Evolutionary conservation across 2,329 filamentous ascomycete species (phyloP), one percentile per base, ranked within the genome.

Genomic region (Chaetomiaceae sp.): DNA sequence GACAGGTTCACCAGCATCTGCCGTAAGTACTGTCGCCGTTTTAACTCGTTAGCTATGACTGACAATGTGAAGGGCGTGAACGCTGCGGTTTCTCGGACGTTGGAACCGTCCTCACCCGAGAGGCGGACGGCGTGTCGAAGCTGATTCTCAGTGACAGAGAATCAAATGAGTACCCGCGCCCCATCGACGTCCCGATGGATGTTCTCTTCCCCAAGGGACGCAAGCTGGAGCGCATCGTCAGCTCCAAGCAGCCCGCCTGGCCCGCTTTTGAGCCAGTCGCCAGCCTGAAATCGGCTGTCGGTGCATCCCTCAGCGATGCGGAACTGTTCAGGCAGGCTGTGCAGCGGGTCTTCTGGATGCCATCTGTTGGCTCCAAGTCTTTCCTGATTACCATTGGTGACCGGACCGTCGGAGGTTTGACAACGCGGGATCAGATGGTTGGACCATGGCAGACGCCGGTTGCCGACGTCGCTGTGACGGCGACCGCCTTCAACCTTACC

Each of bases 311-410:
- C 30, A 69, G 69, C 47, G 73, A 78, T n/a, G 64, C 68, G 1
- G 83, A 72, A 4, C 60, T 79, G 26, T 60, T 81, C 24, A 67
- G 64, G 20, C 71, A 90, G 65, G 89, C 91, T 14, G 79, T 88
- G 1, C 81, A 88, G 57, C 75, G 88, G 51, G 88, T 97, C 3
- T 81, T 97, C 45, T 80, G 81, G 40, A 74, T 97, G 42, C 91
- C 93, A 17, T 79, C 90, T 1, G 93, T 97, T 18, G 91, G 89
- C n/a, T 96, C 90, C 18, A 97, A 97, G 68, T 89, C 85, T 18
- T 98, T 97, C 72, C 75, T 98, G 30, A 96, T 98, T 61, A 97
- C 93, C 2, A 98, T 97, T 56, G 90, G 86, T 40, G 93, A 97
- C 65, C 81, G 93, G 52, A 88, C 86, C 22, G 90, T 97, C 24